Base-by-base conservation (phyloP, 495 filamentous ascomycete species). In the Ascobolus immersus region DNA sequence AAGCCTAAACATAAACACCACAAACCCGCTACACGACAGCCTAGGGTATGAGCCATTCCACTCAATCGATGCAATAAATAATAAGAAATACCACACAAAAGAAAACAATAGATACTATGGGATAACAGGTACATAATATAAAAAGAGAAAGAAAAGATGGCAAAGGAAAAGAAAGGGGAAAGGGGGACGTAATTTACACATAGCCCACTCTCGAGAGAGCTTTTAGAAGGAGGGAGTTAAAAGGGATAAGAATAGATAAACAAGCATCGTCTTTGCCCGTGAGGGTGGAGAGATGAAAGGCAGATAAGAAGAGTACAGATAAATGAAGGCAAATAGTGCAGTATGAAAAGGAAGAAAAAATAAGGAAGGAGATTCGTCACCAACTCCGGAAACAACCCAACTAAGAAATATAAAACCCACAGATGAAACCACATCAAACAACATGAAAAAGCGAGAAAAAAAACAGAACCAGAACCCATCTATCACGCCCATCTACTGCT, bases 361-460 rank as follows among this genome's bases (percentile, higher is more conserved):
- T 23, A 13, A n/a, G 21, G 8, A 21, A 17, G 8, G 11, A 7
- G 11, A 9, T 39, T 26, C 34, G 32, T 40, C 22, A 46, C 38
- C 39, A 31, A 36, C 22, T 29, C 13, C 8, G 13, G 12, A 18
- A 14, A 21, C 18, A n/a, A 23, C 15, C 5, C 36, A 14, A 22
- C 9, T 30, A 17, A 25, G 33, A 6, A 4, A 10, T 19, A 2
- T 10, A 21, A 38, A 12, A 14, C 2, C 17, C 27, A 44, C 30
- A 5, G 15, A 33, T 39, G 48, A 25, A 43, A 34, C 35, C 39
- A 41, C 36, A 42, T 32, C 37, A 28, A 15, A 36, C 33, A 35
- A 21, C 32, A 54, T 38, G 11, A 32, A 33, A 34, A 42, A 18
- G 23, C 22, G 15, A 27, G 26, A 36, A 38, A n/a, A n/a, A n/a